Evolutionary conservation across 169 alveolate genomes (phyloP).

Genomic region (Cryptosporidium ubiquitum): DNA sequence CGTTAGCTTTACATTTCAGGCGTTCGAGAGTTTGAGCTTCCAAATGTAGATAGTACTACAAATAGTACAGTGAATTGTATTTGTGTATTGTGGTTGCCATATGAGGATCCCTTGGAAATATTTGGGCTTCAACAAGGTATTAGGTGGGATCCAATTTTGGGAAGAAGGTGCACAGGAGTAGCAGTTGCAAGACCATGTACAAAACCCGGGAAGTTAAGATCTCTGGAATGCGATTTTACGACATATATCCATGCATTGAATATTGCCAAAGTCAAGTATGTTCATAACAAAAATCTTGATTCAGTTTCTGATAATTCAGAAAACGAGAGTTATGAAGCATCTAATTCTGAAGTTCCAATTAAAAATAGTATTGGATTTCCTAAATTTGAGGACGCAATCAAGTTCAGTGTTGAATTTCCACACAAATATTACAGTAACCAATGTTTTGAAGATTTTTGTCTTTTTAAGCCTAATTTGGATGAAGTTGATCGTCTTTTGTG

Average conservation of each 20-base stretch:
- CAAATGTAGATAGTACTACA: not conserved
- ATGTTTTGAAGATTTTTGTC: not conserved
- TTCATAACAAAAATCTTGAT: slow-evolving; percentile 10
- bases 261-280: slow-evolving; percentile 36
- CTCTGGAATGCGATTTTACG: slow-evolving; percentile 65
- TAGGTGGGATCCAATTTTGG: slow-evolving; percentile 70
- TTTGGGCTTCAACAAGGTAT: slow-evolving; percentile 70
- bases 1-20: slow-evolving; percentile 60
- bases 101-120: slow-evolving; percentile 65
- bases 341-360: not conserved
- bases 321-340: not conserved
- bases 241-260: slow-evolving; percentile 66
- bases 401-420: slow-evolving; percentile 49
- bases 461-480: slow-evolving; percentile 3
- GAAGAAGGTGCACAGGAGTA: slow-evolving; percentile 71
- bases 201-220: slow-evolving; percentile 34
- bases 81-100: slow-evolving; percentile 64
- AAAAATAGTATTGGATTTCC: not conserved
- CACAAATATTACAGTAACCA: not conserved
- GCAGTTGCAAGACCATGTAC: slow-evolving; percentile 71
- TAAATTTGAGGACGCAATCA: slow-evolving; percentile 41
- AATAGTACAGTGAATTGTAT: slow-evolving; percentile 44
- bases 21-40: slow-evolving; percentile 46
- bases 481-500: not conserved
- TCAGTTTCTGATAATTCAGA: not conserved